Percentiles rank a stretch among this genome's conserved stretches.
Conservation (phyloP, 495 filamentous ascomycete species). For the Evernia prunastri region DNA sequence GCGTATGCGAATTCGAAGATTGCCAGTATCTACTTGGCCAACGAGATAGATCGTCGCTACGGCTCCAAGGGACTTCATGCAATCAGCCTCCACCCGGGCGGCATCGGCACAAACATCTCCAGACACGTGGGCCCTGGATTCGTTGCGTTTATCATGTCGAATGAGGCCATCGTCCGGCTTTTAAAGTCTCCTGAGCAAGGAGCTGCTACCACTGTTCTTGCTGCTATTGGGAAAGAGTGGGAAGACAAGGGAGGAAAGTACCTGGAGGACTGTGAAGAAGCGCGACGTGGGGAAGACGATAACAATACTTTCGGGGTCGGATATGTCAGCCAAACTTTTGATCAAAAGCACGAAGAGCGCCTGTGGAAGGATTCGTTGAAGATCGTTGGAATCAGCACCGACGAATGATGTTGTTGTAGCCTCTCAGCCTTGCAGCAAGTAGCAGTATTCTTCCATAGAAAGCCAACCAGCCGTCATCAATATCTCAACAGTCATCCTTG, state of each 20-base stretch:
- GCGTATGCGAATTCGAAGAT: constrained; percentile 39
- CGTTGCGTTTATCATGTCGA: constrained; percentile 19
- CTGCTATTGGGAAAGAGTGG: constrained; percentile 34
- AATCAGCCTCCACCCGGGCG: constrained; percentile 38
- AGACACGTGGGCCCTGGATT: constrained; percentile 24
- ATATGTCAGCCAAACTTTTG: too few relatives aligned
- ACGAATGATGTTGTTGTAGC: too few relatives aligned
- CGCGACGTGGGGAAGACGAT: constrained; percentile 1
- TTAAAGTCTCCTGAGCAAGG: constrained; percentile 36
- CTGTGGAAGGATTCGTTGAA: constrained; percentile 33
- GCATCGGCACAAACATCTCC: constrained; percentile 29
- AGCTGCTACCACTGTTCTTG: constrained; percentile 42
- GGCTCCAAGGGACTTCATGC: constrained; percentile 37
- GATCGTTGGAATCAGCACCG: constrained; percentile 33
- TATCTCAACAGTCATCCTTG: too few relatives aligned
- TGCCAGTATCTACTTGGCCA: constrained; percentile 40
- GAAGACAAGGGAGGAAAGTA: constrained; percentile 42
- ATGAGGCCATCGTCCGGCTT: constrained; percentile 25
- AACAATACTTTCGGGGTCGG: too few relatives aligned
- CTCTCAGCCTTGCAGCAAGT: too few relatives aligned
- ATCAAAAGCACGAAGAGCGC: too few relatives aligned
- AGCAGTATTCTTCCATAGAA: too few relatives aligned
- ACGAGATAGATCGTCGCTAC: constrained; percentile 42
- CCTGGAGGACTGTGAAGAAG: constrained; percentile 33
- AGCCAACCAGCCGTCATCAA: too few relatives aligned